Conservation (phyloP, 2,329 filamentous ascomycete species). For the Neofusicoccum cordaticola region DNA sequence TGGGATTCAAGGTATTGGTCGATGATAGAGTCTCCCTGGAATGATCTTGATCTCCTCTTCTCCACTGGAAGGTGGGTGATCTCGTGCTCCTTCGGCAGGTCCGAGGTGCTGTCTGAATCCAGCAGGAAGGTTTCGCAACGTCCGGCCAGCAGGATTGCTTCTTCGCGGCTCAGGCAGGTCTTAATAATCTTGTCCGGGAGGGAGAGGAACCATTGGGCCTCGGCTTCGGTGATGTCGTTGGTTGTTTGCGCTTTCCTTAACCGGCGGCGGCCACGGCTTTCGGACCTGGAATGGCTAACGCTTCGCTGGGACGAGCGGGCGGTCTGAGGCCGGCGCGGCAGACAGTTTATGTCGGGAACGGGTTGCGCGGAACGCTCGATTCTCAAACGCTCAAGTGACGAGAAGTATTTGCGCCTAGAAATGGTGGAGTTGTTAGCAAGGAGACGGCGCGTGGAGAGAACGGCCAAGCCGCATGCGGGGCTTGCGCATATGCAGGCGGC, state of each 20-base stretch:
- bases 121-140: constrained; percentile 44
- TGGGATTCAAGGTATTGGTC: not conserved
- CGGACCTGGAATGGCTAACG: constrained; percentile 11
- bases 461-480: not conserved
- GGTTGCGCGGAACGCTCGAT: constrained; percentile 50
- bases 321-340: constrained; percentile 17
- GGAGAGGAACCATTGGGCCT: constrained; percentile 66
- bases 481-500: not conserved
- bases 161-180: constrained; percentile 68
- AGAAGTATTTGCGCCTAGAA: constrained; percentile 64
- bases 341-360: constrained; percentile 6
- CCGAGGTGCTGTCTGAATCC: constrained; percentile 23
- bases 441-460: not conserved
- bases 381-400: constrained; percentile 66
- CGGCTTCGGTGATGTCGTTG: constrained; percentile 47
- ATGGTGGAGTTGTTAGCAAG: constrained; percentile 23
- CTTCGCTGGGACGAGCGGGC: constrained; percentile 7
- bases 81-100: constrained; percentile 1
- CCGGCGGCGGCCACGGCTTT: constrained; percentile 25
- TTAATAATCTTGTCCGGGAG: constrained; percentile 71
- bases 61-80: not conserved
- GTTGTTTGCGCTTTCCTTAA: constrained; percentile 35
- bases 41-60: constrained; percentile 10
- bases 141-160: constrained; percentile 61
- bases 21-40: not conserved